Percentiles rank a stretch among this genome's conserved stretches.
Evolutionary conservation across 345 rosid species (phyloP).

Genomic region (Populus nigra): DNA sequence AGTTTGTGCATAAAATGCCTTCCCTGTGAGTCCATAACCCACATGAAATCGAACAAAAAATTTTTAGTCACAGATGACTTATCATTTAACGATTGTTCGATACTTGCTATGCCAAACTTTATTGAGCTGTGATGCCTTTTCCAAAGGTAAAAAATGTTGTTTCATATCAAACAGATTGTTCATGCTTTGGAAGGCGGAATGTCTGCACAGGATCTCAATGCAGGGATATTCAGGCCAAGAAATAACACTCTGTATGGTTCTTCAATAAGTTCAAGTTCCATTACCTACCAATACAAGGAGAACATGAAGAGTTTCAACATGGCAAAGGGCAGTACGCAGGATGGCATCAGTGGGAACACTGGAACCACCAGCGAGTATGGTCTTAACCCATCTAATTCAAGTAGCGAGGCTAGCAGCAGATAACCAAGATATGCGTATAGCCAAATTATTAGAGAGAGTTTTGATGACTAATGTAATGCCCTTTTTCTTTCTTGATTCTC

Average conservation of each 20-base stretch:
- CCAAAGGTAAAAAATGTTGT: not conserved
- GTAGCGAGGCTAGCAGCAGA: slow-evolving; percentile 12
- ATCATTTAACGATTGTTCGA: not conserved
- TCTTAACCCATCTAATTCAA: slow-evolving; percentile 17
- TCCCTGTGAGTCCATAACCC: not conserved
- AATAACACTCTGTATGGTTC: not conserved
- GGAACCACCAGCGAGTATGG: slow-evolving; percentile 25
- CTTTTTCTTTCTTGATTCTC: not conserved
- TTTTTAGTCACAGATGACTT: not conserved
- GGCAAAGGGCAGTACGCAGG: not conserved
- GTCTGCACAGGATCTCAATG: slow-evolving; percentile 7
- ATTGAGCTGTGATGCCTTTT: not conserved
- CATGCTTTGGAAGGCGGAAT: slow-evolving; percentile 20
- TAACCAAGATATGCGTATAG: not conserved
- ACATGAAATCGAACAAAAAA: not conserved
- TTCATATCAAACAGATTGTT: slow-evolving; percentile 9
- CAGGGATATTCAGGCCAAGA: slow-evolving; percentile 14
- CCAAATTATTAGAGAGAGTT: not conserved
- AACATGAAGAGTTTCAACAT: slow-evolving; percentile 7
- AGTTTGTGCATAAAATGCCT: not conserved
- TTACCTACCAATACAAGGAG: not conserved
- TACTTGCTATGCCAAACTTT: not conserved
- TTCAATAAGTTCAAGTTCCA: slow-evolving; percentile 1
- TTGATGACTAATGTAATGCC: not conserved
- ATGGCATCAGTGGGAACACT: slow-evolving; percentile 8